phyloP scores from a whole-genome alignment of 2,329 filamentous ascomycete species.

The Chalaropsis ovoidea region DNA sequence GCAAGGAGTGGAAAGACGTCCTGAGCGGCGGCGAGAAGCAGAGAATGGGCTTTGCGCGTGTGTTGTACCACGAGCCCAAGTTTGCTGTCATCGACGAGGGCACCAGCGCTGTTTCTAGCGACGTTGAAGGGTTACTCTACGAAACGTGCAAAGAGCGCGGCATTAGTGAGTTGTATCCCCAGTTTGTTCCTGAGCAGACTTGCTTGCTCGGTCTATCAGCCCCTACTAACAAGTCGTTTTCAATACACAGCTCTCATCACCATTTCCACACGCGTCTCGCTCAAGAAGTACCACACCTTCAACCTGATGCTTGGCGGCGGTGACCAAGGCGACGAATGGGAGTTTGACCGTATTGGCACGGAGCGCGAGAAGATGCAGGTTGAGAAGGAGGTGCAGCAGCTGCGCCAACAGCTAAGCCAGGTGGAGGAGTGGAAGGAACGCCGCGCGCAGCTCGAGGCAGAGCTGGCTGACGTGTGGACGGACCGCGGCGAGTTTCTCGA shows the following conservation, averaged over 20 bases:
- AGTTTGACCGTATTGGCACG: constrained; percentile 87
- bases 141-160: constrained; percentile 86
- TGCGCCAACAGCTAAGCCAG: constrained; percentile 67
- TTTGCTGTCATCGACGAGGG: constrained; percentile 95
- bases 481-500: constrained; percentile 42
- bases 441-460: constrained; percentile 68
- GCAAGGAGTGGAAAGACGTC: constrained; percentile 98
- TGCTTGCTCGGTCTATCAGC: neutral
- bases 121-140: constrained; percentile 89
- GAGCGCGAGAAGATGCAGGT: constrained; percentile 87
- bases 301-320: constrained; percentile 78
- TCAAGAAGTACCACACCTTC: constrained; percentile 92
- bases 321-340: constrained; percentile 74
- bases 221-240: constrained; percentile 27
- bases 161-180: constrained; percentile 58
- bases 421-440: constrained; percentile 77
- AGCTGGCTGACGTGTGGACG: constrained; percentile 58
- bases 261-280: constrained; percentile 82
- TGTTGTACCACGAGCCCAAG: constrained; percentile 88
- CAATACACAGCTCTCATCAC: constrained; percentile 66
- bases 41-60: constrained; percentile 76
- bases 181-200: neutral
- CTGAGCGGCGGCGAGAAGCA: constrained; percentile 97
- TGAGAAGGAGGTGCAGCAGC: constrained; percentile 77
- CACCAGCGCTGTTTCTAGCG: constrained; percentile 84